A percentile compares a stretch with the other conserved stretches of the same genome.
phyloP scores from a whole-genome alignment of 352 stramenopile genomes.

The Phytophthora litchii region DNA sequence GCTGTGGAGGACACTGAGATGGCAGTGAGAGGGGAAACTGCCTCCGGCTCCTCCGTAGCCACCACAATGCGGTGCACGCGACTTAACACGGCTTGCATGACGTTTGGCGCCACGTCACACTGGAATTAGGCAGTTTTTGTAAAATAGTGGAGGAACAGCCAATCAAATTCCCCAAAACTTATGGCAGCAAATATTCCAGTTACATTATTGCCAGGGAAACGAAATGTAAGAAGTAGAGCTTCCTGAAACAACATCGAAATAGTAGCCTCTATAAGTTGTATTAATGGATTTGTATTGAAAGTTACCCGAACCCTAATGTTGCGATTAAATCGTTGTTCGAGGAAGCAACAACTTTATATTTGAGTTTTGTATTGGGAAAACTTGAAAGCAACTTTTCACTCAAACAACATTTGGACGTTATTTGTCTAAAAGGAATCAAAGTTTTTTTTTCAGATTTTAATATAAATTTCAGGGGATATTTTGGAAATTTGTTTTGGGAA shows the following conservation, averaged over 20 bases:
- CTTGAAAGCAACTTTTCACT: not conserved
- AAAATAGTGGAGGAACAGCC: no score
- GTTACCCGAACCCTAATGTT: not conserved
- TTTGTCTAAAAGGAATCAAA: not conserved
- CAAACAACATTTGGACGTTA: not conserved
- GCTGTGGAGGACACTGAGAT: conserved; percentile 1
- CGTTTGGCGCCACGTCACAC: conserved; percentile 5
- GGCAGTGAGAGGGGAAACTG: not conserved
- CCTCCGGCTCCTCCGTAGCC: conserved; percentile 22
- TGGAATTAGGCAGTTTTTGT: no score
- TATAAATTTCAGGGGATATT: no score
- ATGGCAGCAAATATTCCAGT: no score
- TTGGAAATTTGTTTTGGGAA: no score
- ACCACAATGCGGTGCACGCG: conserved; percentile 76
- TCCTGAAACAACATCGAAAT: not conserved
- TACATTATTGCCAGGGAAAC: no score
- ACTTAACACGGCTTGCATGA: conserved; percentile 76
- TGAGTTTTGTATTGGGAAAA: not conserved
- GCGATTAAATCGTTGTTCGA: not conserved
- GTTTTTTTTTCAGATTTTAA: no score
- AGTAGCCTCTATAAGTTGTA: not conserved
- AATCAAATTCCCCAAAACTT: no score
- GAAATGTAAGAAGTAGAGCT: not conserved
- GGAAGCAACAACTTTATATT: not conserved
- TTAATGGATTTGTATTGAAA: no score